These are phyloP conservation scores for Barnettozyma siamensis DNA, from an alignment of 805 yeast genomes.

Conservation along the genomic window DNA sequence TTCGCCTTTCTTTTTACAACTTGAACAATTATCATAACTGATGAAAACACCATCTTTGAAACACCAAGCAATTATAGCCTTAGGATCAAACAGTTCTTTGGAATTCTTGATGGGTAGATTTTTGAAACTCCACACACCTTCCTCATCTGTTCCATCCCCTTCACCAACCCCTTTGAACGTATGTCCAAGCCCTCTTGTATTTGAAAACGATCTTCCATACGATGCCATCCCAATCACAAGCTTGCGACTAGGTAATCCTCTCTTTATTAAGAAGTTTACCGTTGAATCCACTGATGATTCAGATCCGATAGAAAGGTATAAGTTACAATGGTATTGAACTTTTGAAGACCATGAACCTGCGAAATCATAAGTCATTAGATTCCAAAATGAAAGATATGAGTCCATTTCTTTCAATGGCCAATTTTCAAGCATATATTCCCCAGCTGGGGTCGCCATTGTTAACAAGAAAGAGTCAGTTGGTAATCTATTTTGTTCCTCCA, in stretches of 20 bases:
- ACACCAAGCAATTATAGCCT: conserved; percentile 49
- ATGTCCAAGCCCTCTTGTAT: conserved; percentile 37
- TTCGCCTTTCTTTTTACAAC: conserved; percentile 51
- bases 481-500: conserved; percentile 14
- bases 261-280: conserved; percentile 35
- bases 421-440: conserved; percentile 35
- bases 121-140: conserved; percentile 50
- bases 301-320: conserved; percentile 36
- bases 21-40: conserved; percentile 59
- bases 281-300: conserved; percentile 44
- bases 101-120: conserved; percentile 42
- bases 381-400: conserved; percentile 59
- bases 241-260: conserved; percentile 43
- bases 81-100: conserved; percentile 45
- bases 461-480: conserved; percentile 36
- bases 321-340: conserved; percentile 67
- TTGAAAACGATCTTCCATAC: conserved; percentile 60
- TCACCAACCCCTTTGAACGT: conserved; percentile 39
- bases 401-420: conserved; percentile 53
- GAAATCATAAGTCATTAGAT: conserved; percentile 89
- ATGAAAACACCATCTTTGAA: conserved; percentile 39
- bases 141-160: conserved; percentile 33
- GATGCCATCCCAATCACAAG: conserved; percentile 81
- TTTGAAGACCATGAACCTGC: conserved; percentile 67
- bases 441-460: conserved; percentile 76